Evolutionary conservation across 192 early-diverging fungal genomes (phyloP).

Genomic region (Phycomyces nitens): DNA sequence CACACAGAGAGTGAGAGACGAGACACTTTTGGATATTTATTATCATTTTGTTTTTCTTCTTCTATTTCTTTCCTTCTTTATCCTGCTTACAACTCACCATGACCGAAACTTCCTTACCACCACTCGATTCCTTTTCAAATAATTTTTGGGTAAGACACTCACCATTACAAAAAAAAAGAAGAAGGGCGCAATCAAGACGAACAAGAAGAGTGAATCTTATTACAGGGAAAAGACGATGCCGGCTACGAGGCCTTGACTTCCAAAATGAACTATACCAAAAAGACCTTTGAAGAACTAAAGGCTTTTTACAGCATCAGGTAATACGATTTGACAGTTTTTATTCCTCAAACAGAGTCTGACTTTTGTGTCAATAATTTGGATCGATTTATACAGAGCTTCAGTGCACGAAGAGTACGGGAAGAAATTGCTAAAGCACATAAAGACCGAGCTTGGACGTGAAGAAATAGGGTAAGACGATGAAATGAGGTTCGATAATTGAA

Average conservation of each 20-base stretch:
- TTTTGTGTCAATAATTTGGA: not conserved
- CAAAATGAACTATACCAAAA: conserved; percentile 65
- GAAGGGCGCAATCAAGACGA: not conserved
- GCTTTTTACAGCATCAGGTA: conserved; percentile 55
- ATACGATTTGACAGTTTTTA: not conserved
- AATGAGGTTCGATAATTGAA: not conserved
- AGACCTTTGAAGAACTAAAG: conserved; percentile 65
- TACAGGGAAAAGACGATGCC: conserved; percentile 61
- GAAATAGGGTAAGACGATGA: conserved; percentile 55
- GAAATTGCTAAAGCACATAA: conserved; percentile 57
- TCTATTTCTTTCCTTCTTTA: not conserved
- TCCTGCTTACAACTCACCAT: conserved; percentile 1
- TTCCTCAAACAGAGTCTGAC: not conserved
- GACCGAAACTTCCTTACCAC: not conserved
- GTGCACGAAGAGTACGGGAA: conserved; percentile 73
- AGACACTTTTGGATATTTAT: conserved; percentile 10
- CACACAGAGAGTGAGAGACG: too few species aligned
- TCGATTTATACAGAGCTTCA: conserved; percentile 51
- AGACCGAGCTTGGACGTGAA: conserved; percentile 58
- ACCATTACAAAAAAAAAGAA: not conserved
- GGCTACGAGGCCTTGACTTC: conserved; percentile 63
- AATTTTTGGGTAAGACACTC: conserved; percentile 29
- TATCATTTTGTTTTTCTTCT: not conserved
- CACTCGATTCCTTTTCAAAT: conserved; percentile 23
- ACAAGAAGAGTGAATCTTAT: not conserved